Evolutionary conservation across 225 moss, liverwort and hornwort genomes (phyloP), one percentile per base, ranked within the genome.

Genomic region (Rhytidiadelphus loreus): DNA sequence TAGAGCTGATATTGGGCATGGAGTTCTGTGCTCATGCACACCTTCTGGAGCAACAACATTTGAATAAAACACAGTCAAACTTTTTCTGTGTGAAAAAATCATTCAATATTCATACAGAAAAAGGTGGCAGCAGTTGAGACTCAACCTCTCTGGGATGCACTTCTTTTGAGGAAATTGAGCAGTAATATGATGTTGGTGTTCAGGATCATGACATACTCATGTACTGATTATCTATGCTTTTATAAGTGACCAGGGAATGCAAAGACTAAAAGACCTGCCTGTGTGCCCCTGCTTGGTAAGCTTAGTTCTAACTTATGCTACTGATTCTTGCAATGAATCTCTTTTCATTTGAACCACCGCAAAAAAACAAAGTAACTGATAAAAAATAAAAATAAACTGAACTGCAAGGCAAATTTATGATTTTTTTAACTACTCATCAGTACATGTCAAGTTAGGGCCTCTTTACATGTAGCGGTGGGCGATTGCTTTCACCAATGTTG

Each of bases 141-240:
- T 20, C 20, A 74, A 78, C 33, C 55, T 43, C 81, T 46, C 37
- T 43, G n/a, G 30, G 11, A 11, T 66, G 87, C 89, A 85, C 87
- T 13, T 48, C 85, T 85, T 85, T 87, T 82, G 57, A 91, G 89
- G 59, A 89, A 87, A 83, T n/a, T 66, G 75, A 86, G 61, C 64
- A 83, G 80, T 53, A 68, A 80, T 25, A 44, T 74, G 61, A 65
- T 32, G 44, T 56, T 10, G 43, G 60, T 46, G 53, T 23, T 32
- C 43, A 52, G 75, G 29, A 32, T 53, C 85, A 75, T 57, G n/a
- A 71, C 72, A 64, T n/a, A 46, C 20, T 48, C 80, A 64, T 72
- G 57, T 64, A 33, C 46, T 39, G 33, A 39, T 73, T 73, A 20
- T 28, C 15, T 50, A 39, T 20, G 29, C 43, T 61, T 37, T 53